Conservation (phyloP, 352 stramenopile genomes). For the Thraustotheca clavata region DNA sequence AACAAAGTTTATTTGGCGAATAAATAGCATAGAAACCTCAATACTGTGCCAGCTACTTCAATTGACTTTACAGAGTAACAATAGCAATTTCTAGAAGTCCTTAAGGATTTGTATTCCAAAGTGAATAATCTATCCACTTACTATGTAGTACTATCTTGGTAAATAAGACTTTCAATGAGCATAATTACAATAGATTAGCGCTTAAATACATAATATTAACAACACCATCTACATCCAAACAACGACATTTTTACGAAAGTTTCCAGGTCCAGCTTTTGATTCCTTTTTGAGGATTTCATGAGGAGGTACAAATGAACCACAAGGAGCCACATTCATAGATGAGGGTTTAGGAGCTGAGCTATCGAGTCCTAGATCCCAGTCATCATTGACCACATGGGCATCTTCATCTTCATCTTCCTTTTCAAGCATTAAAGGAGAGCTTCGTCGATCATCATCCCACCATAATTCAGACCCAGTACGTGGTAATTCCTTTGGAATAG, state of each 20-base stretch:
- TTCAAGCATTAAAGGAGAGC: not conserved
- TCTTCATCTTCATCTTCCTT: not conserved
- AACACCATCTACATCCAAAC: not conserved
- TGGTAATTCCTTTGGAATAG: not conserved
- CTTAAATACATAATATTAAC: not conserved
- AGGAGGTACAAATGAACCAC: not conserved
- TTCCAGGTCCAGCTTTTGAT: not conserved
- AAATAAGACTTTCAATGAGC: too few relatives aligned
- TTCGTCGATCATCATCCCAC: not conserved
- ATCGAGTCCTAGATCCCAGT: conserved; percentile 2
- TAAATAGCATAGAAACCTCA: too few relatives aligned
- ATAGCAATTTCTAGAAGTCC: too few relatives aligned
- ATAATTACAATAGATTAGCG: too few relatives aligned
- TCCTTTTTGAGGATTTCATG: not conserved
- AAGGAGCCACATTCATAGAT: not conserved
- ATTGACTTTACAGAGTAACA: too few relatives aligned
- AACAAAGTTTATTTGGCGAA: too few relatives aligned
- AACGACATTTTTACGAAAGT: conserved; percentile 5
- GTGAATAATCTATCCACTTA: too few relatives aligned
- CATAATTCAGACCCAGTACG: not conserved
- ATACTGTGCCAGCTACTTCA: too few relatives aligned
- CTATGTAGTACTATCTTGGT: too few relatives aligned
- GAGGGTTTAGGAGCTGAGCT: not conserved
- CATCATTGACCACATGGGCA: not conserved
- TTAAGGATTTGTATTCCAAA: too few relatives aligned